Evolutionary conservation across 495 filamentous ascomycete species (phyloP), one percentile per base, ranked within the genome.

Genomic region (Neohortaea acidophila): DNA sequence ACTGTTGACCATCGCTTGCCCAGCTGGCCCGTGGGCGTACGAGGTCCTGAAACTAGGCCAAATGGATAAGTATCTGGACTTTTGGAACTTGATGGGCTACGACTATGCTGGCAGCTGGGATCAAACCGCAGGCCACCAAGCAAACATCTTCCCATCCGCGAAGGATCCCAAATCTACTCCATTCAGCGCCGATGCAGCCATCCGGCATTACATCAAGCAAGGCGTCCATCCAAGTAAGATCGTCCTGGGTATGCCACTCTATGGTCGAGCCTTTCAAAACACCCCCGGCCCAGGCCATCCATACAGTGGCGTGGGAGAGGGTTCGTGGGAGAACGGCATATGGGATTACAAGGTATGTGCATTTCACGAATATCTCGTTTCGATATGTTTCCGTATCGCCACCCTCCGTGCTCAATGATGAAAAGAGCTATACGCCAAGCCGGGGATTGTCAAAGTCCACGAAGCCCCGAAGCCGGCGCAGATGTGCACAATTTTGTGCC

Each of bases 41-140:
- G 56, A 65, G 17, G 72, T 73, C 41, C 59, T 93, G 38, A 65
- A 73, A 19, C 58, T 93, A 9, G 41, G 50, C 2, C 63, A 65
- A 20, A 91, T 94, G 77, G 76, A 81, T 36, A 60, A 57, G 17
- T 73, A 75, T 38, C 61, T 94, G 15, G 86, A 94, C 58, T 79
- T 83, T 47, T 91, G 82, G 71, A 80, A 91, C 51, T 59, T 92
- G 21, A 63, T 63, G 59, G 56, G 52, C 10, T 65, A 65, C 45
- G 62, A 65, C 39, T 65, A 56, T 39, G 50, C 62, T 8, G 62
- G 62, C 18, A 52, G 66, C 21, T 93, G 81, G 82, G 76, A 79
- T 45, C 48, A 59, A 6, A 57, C 59, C 4, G 64, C 79, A 18
- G 81, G 79, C 14, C 76, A 93, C 51, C 73, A 82, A 56, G 66